Evolutionary conservation across 192 early-diverging fungal species (phyloP).

Genomic region (Podila epigama): DNA sequence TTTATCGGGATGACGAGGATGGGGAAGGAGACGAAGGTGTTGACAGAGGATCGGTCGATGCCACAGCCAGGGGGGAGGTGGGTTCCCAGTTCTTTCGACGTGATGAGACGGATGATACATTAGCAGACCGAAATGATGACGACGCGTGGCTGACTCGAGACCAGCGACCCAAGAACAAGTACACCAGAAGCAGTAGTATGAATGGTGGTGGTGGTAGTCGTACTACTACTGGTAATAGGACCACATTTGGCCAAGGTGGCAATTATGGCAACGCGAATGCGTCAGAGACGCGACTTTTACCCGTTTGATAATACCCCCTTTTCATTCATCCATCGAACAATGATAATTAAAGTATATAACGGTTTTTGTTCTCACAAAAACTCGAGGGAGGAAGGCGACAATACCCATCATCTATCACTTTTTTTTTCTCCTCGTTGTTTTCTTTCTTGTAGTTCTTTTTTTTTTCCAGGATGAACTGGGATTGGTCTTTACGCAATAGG

Average conservation of each 20-base stretch:
- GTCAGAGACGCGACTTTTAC: background rate
- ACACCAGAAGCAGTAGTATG: background rate
- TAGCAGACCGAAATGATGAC: background rate
- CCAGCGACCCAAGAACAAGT: background rate
- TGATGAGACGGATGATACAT: background rate
- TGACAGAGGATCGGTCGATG: background rate
- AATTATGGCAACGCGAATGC: background rate
- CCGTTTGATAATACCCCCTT: background rate
- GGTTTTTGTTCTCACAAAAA: too few species aligned
- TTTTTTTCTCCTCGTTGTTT: too few species aligned
- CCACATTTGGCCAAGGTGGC: background rate
- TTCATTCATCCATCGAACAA: too few species aligned
- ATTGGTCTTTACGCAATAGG: too few species aligned
- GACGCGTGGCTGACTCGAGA: background rate
- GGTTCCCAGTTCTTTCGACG: constrained; percentile 7
- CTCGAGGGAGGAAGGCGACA: too few species aligned
- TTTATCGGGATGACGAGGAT: constrained; percentile 9
- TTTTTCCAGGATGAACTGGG: too few species aligned
- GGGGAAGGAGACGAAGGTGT: background rate
- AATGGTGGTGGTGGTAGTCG: too few species aligned
- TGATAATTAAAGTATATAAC: too few species aligned
- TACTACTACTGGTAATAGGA: too few species aligned
- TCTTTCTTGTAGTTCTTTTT: too few species aligned
- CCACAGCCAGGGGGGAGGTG: background rate
- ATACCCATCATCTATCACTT: too few species aligned